Conservation (phyloP, 1,284 basidiomycete genomes). For the Boletus nobilissimus region DNA sequence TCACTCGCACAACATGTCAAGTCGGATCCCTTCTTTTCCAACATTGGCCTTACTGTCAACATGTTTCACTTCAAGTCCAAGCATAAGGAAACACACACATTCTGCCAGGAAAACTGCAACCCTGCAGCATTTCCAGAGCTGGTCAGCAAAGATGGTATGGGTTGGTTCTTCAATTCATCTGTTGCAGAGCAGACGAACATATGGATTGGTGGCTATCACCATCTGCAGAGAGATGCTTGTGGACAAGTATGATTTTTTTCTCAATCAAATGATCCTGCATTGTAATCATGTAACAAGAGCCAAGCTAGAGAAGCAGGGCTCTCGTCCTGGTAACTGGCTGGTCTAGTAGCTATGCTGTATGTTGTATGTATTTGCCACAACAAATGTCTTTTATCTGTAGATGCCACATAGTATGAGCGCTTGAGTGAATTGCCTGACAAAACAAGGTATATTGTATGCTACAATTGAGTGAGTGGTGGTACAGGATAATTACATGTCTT, state of each 20-base stretch:
- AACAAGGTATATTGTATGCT: neutral
- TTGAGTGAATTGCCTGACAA: too few species aligned
- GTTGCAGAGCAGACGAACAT: slow-evolving; percentile 38
- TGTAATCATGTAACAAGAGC: slow-evolving; percentile 32
- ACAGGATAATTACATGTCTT: too few species aligned
- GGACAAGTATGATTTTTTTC: slow-evolving; percentile 44
- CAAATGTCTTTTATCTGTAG: too few species aligned
- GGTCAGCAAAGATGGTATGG: slow-evolving; percentile 35
- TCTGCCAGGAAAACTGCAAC: slow-evolving; percentile 53
- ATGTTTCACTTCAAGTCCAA: slow-evolving; percentile 57
- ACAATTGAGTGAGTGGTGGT: too few species aligned
- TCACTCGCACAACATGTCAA: slow-evolving; percentile 38
- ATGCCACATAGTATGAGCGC: too few species aligned
- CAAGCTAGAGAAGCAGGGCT: slow-evolving; percentile 9
- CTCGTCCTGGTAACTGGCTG: neutral
- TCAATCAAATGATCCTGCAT: slow-evolving; percentile 52
- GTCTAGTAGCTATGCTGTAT: neutral
- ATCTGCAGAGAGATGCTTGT: slow-evolving; percentile 43
- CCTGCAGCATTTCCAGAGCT: slow-evolving; percentile 48
- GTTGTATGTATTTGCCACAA: neutral
- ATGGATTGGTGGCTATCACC: slow-evolving; percentile 41
- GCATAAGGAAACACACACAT: slow-evolving; percentile 46
- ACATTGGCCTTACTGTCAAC: slow-evolving; percentile 49
- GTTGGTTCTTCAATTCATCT: slow-evolving; percentile 47
- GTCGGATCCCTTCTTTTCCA: slow-evolving; percentile 38